Base-by-base conservation (phyloP, 108 stramenopile genomes). In the Pseudonitzschia delicatissima region DNA sequence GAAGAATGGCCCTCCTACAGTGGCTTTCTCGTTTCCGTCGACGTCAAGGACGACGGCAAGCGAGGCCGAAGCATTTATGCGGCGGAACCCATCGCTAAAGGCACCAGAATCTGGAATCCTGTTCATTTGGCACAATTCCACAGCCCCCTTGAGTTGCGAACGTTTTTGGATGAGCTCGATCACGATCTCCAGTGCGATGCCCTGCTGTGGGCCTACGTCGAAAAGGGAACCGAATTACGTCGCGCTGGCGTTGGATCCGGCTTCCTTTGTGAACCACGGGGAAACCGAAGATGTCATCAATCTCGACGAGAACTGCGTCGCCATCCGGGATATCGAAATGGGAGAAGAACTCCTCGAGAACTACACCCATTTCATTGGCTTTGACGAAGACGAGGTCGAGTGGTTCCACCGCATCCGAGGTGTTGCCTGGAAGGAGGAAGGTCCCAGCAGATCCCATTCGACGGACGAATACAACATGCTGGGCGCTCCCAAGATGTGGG, bases 221-320 rank as follows among this genome's bases (percentile, higher is more conserved):
- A 55, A 33, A 55, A 55, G 53, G 53, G 53, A 0, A 29, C 28
- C n/a, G 53, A 29, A 33, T n/a, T 33, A 55, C 17, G 53, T 55
- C n/a, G 3, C 31, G 13, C 32, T 55, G 32, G 53, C 53, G n/a
- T 15, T 55, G 17, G 53, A 55, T 55, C 31, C 29, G 9, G 53
- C 15, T n/a, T 55, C 53, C 9, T 55, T 32, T 33, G 53, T 55
- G 29, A 55, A 55, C n/a, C 53, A 55, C 32, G 53, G 53, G 13
- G 53, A 55, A 27, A 55, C 53, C 2, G 29, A 31, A 18, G 31
- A 55, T 12, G 53, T 13, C 15, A 55, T 55, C 32, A 55, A 55
- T 27, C 17, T 55, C n/a, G 53, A 55, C 32, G 1, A 15, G 2
- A 29, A 55, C n/a, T 55, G 53, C 4, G 28, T 18, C 32, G 53